phyloP scores from a whole-genome alignment of 805 yeast genomes.

The Nakazawaea sp. region DNA sequence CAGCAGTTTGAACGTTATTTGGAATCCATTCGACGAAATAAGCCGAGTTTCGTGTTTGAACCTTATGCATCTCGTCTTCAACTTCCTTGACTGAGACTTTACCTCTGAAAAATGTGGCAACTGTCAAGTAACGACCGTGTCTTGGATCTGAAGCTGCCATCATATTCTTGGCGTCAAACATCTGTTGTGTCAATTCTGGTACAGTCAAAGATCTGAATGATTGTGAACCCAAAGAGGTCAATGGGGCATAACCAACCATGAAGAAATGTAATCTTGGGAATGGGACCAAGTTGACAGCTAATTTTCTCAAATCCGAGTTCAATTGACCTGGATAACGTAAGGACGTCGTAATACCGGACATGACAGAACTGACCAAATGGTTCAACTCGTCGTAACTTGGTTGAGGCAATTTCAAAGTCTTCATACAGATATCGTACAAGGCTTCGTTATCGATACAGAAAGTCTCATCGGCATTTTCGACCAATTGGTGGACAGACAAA shows the following conservation, averaged over 20 bases:
- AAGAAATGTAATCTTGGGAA: slow-evolving; percentile 94
- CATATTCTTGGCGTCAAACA: slow-evolving; percentile 89
- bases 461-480: slow-evolving; percentile 87
- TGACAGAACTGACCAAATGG: slow-evolving; percentile 78
- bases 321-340: slow-evolving; percentile 93
- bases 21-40: slow-evolving; percentile 96
- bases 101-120: slow-evolving; percentile 92
- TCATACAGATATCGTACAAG: slow-evolving; percentile 80
- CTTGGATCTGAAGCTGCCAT: slow-evolving; percentile 94
- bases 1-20: slow-evolving; percentile 89
- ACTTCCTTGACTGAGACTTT: slow-evolving; percentile 89
- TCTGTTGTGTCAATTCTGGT: slow-evolving; percentile 88
- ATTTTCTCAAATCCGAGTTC: slow-evolving; percentile 85
- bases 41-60: slow-evolving; percentile 73
- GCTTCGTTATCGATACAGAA: slow-evolving; percentile 96
- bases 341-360: slow-evolving; percentile 94
- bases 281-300: slow-evolving; percentile 91
- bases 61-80: slow-evolving; percentile 86
- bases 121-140: slow-evolving; percentile 87
- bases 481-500: slow-evolving; percentile 82
- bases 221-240: slow-evolving; percentile 73
- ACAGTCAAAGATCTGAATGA: slow-evolving; percentile 81
- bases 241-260: slow-evolving; percentile 93
- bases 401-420: slow-evolving; percentile 71
- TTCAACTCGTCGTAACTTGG: slow-evolving; percentile 79